Evolutionary conservation across 805 yeast species (phyloP).

Genomic region (Suhomyces faveliae): DNA sequence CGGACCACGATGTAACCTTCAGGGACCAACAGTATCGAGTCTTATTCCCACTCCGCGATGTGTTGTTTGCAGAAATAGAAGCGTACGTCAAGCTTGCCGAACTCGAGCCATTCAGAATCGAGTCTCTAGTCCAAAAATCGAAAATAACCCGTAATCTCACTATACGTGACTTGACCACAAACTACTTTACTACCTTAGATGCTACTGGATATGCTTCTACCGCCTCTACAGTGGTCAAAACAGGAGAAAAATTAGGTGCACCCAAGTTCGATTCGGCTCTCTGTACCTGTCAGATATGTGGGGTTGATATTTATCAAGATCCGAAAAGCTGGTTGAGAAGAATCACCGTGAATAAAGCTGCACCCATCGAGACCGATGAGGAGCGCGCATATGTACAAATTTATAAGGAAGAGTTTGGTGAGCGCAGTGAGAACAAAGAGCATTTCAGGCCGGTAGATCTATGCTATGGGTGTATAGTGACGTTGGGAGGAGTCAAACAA

Average conservation of each 20-base stretch:
- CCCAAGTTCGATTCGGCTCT: constrained; percentile 32
- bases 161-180: constrained; percentile 71
- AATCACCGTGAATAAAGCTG: constrained; percentile 62
- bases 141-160: constrained; percentile 69
- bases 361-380: constrained; percentile 42
- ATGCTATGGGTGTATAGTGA: constrained; percentile 78
- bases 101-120: constrained; percentile 32
- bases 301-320: constrained; percentile 49
- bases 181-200: constrained; percentile 72
- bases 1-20: constrained; percentile 39
- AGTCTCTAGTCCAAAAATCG: constrained; percentile 21
- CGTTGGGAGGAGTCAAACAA: constrained; percentile 43
- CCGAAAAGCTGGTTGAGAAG: constrained; percentile 66
- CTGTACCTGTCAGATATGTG: constrained; percentile 56
- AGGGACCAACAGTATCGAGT: constrained; percentile 39
- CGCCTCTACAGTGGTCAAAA: constrained; percentile 87
- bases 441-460: constrained; percentile 27
- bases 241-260: constrained; percentile 71
- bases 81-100: constrained; percentile 49
- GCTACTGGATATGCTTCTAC: constrained; percentile 77
- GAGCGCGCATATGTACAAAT: constrained; percentile 33
- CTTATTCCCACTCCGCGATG: constrained; percentile 73
- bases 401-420: constrained; percentile 10
- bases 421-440: constrained; percentile 16
- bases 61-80: constrained; percentile 64